Evolutionary conservation across 345 rosid species (phyloP).

Genomic region (Theobroma cacao): DNA sequence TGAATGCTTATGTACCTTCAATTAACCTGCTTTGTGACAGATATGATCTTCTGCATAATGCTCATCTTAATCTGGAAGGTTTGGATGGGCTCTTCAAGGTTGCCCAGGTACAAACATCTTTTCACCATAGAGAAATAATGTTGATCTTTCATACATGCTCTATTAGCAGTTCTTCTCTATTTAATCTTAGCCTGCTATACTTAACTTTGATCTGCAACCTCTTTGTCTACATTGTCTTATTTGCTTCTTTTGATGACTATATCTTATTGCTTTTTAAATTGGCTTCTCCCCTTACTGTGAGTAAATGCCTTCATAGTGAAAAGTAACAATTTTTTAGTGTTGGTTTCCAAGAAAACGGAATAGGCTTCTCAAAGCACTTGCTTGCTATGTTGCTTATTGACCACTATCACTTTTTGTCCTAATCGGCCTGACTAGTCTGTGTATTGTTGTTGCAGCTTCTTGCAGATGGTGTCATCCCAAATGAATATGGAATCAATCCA

Average conservation of each 20-base stretch:
- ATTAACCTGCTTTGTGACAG: slow-evolving; percentile 33
- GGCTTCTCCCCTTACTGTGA: neutral
- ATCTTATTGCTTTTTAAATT: neutral
- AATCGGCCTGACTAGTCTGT: slow-evolving; percentile 14
- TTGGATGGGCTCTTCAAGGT: slow-evolving; percentile 86
- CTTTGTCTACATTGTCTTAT: neutral
- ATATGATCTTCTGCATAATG: slow-evolving; percentile 95
- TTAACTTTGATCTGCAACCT: neutral
- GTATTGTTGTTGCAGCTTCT: slow-evolving; percentile 64
- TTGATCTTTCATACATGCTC: neutral
- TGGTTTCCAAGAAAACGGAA: neutral
- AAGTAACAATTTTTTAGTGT: neutral
- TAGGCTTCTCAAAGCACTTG: neutral
- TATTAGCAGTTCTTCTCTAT: neutral
- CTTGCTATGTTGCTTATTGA: slow-evolving; percentile 1
- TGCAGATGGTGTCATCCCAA: slow-evolving; percentile 98
- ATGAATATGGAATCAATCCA: slow-evolving; percentile 97
- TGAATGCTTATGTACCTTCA: neutral
- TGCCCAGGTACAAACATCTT: slow-evolving; percentile 68
- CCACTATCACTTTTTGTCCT: neutral
- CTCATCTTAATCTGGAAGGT: slow-evolving; percentile 88
- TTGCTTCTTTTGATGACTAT: neutral
- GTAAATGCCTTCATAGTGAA: neutral
- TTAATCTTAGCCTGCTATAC: neutral
- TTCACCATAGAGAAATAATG: neutral